Percentiles rank a stretch among this genome's conserved stretches.
phyloP scores from a whole-genome alignment of 2,329 filamentous ascomycete genomes.

The Tolypocladium ophioglossoides region DNA sequence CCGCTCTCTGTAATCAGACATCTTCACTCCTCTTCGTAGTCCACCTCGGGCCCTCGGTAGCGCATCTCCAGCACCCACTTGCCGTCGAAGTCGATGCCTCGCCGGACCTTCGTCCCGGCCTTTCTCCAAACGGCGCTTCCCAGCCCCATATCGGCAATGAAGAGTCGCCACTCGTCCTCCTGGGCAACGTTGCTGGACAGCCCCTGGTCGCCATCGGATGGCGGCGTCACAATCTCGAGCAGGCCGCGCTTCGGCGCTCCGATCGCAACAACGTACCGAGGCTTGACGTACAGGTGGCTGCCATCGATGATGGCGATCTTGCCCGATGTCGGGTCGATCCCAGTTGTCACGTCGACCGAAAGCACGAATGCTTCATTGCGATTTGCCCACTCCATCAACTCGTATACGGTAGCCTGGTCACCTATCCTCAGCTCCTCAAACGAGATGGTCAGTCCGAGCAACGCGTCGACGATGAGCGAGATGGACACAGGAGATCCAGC shows the following conservation, averaged over 20 bases:
- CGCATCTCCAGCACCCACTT: slow-evolving; percentile 72
- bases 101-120: slow-evolving; percentile 67
- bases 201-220: slow-evolving; percentile 25
- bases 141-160: slow-evolving; percentile 79
- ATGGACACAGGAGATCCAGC: slow-evolving; percentile 41
- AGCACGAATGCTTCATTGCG: slow-evolving; percentile 73
- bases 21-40: slow-evolving; percentile 8
- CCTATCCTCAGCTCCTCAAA: slow-evolving; percentile 81
- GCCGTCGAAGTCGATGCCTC: slow-evolving; percentile 80
- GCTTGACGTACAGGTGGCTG: slow-evolving; percentile 66
- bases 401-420: slow-evolving; percentile 74
- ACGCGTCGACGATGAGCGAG: slow-evolving; percentile 77
- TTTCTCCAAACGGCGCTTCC: slow-evolving; percentile 76
- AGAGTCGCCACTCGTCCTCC: slow-evolving; percentile 64
- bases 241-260: slow-evolving; percentile 81
- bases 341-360: slow-evolving; percentile 84
- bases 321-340: slow-evolving; percentile 71
- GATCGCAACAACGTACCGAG: slow-evolving; percentile 74
- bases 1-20: slow-evolving; percentile 2
- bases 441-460: slow-evolving; percentile 75
- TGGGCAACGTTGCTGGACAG: slow-evolving; percentile 19
- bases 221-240: slow-evolving; percentile 59
- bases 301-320: slow-evolving; percentile 59
- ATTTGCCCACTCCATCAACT: slow-evolving; percentile 91
- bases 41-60: slow-evolving; percentile 28